phyloP scores from a whole-genome alignment of 2,329 filamentous ascomycete species.

The Microcyclospora pomicola region DNA sequence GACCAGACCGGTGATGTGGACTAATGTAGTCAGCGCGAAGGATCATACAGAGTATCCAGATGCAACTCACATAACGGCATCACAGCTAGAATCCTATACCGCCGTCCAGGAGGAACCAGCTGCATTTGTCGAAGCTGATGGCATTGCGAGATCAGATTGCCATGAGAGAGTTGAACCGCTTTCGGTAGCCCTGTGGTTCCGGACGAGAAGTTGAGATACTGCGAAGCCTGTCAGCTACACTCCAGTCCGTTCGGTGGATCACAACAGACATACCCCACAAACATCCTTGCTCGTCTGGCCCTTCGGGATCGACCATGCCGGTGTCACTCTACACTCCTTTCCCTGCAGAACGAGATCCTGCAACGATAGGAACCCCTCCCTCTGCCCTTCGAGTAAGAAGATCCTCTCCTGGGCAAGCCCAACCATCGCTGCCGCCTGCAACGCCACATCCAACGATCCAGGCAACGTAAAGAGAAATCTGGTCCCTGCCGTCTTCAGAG shows the following conservation, averaged over 20 bases:
- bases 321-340: conserved; percentile 25
- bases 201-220: conserved; percentile 14
- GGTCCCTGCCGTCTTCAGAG: conserved; percentile 41
- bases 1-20: conserved; percentile 49
- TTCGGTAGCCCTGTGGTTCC: conserved; percentile 32
- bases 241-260: conserved; percentile 17
- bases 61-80: conserved; percentile 34
- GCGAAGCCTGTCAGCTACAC: not conserved
- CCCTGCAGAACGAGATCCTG: conserved; percentile 30
- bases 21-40: not conserved
- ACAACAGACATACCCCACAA: conserved; percentile 29
- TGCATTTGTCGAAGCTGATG: conserved; percentile 40
- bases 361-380: conserved; percentile 34
- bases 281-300: conserved; percentile 42
- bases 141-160: conserved; percentile 43
- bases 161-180: conserved; percentile 31
- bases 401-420: conserved; percentile 37
- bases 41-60: not conserved
- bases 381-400: conserved; percentile 40
- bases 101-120: conserved; percentile 32
- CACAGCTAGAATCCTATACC: conserved; percentile 38
- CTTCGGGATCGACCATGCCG: conserved; percentile 34
- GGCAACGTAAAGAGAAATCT: conserved; percentile 44
- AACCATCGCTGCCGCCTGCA: conserved; percentile 37
- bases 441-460: conserved; percentile 38